Evolutionary conservation across 306 rosid genomes (phyloP).

Genomic region (Castanea sativa): DNA sequence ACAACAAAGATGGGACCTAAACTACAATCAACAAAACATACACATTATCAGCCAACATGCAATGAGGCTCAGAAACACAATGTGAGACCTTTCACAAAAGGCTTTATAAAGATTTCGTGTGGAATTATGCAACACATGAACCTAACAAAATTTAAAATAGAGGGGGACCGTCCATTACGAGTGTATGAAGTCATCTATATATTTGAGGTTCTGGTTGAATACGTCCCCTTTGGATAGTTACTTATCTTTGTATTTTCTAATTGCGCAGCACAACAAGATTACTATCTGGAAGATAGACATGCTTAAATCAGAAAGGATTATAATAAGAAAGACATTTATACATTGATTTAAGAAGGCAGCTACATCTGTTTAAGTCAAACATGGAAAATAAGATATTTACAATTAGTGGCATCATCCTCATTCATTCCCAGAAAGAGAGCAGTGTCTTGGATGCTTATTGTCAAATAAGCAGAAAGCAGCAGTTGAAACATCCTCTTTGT

Average conservation of each 20-base stretch:
- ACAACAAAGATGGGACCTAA: not conserved
- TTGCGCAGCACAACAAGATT: not conserved
- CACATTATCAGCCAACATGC: not conserved
- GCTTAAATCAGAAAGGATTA: constrained; percentile 4
- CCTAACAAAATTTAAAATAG: not conserved
- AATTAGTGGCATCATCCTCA: constrained; percentile 62
- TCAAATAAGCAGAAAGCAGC: constrained; percentile 83
- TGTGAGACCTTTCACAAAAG: no score
- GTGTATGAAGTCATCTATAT: not conserved
- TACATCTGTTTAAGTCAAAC: not conserved
- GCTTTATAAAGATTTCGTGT: no score
- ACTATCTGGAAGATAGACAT: not conserved
- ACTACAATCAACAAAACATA: not conserved
- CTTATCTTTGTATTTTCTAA: not conserved
- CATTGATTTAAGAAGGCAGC: not conserved
- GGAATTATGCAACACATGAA: not conserved
- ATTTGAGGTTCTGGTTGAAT: not conserved
- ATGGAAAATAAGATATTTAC: constrained; percentile 43
- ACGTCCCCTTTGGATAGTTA: not conserved
- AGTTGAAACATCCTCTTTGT: constrained; percentile 83
- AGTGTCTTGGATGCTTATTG: constrained; percentile 71
- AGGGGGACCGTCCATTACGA: not conserved
- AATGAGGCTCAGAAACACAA: not conserved
- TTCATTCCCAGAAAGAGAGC: constrained; percentile 85
- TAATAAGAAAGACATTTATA: not conserved